Conservation (phyloP, 805 yeast genomes). For the Ogataea pignaliae region DNA sequence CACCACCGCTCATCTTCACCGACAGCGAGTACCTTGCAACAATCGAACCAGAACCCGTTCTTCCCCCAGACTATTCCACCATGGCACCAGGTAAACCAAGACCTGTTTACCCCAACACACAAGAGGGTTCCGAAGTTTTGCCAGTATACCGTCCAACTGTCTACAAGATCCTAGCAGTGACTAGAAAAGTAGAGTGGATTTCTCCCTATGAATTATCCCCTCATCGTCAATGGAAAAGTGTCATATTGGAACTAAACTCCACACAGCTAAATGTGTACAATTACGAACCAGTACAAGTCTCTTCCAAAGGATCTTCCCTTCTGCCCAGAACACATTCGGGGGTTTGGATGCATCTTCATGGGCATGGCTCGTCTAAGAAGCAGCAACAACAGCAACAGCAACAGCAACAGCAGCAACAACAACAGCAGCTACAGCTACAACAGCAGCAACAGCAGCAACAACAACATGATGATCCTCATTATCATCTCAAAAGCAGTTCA, state of each 20-base stretch:
- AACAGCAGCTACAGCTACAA: neutral
- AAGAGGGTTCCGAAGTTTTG: constrained; percentile 37
- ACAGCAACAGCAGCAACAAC: too few relatives aligned
- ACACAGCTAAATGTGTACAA: constrained; percentile 76
- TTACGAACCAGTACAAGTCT: constrained; percentile 23
- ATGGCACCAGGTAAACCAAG: constrained; percentile 34
- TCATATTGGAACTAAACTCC: constrained; percentile 72
- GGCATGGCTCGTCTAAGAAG: too few relatives aligned
- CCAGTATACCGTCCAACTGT: constrained; percentile 70
- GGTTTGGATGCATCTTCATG: neutral
- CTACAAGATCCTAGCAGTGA: constrained; percentile 49
- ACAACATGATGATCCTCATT: constrained; percentile 6
- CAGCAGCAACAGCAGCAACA: neutral
- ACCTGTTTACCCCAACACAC: constrained; percentile 28
- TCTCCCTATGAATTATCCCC: constrained; percentile 73
- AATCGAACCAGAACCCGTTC: constrained; percentile 35
- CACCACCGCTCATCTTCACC: too few relatives aligned
- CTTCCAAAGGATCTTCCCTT: constrained; percentile 7
- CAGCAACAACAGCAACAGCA: too few relatives aligned
- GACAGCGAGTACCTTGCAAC: neutral
- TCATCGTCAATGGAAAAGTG: constrained; percentile 64
- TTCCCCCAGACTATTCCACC: constrained; percentile 34
- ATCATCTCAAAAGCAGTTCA: constrained; percentile 8
- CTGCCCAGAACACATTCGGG: constrained; percentile 3
- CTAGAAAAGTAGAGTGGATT: constrained; percentile 69